Conservation (phyloP, 441 rosid genomes). For the Daphne laureola region DNA sequence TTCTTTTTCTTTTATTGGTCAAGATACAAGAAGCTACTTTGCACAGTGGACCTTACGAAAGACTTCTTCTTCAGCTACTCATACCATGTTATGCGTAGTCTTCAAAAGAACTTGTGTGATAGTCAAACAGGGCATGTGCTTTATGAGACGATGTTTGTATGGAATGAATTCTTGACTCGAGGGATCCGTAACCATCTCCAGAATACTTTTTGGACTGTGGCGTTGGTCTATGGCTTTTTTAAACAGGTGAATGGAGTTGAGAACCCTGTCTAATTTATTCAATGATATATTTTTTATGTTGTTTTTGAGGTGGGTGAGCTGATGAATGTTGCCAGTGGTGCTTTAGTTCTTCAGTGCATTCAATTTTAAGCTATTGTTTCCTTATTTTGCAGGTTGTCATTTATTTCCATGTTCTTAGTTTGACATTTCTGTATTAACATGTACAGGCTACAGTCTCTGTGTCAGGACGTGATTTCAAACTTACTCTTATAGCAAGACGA, state of each 20-base stretch:
- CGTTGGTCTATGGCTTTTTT: conserved; percentile 92
- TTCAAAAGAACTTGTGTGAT: conserved; percentile 76
- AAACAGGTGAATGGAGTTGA: conserved; percentile 58
- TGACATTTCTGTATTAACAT: conserved; percentile 19
- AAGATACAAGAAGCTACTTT: conserved; percentile 97
- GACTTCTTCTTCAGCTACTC: conserved; percentile 99
- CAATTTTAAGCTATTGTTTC: conserved; percentile 4
- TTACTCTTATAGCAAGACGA: conserved; percentile 93
- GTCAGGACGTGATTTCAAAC: conserved; percentile 64
- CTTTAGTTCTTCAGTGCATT: background rate
- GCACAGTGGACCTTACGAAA: conserved; percentile 89
- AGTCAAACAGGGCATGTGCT: conserved; percentile 60
- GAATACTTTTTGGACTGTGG: conserved; percentile 93
- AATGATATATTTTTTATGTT: background rate
- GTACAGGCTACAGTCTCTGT: conserved; percentile 60
- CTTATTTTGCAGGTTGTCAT: background rate
- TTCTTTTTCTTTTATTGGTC: conserved; percentile 17
- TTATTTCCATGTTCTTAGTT: conserved; percentile 9
- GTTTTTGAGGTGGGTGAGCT: background rate
- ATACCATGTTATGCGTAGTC: conserved; percentile 86
- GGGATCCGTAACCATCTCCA: conserved; percentile 80
- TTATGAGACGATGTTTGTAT: conserved; percentile 95
- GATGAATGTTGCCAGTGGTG: no score
- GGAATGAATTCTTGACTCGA: conserved; percentile 96
- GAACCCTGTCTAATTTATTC: background rate